Base-by-base conservation (phyloP, 23 red algal genomes). In the Gracilaria gracilis region DNA sequence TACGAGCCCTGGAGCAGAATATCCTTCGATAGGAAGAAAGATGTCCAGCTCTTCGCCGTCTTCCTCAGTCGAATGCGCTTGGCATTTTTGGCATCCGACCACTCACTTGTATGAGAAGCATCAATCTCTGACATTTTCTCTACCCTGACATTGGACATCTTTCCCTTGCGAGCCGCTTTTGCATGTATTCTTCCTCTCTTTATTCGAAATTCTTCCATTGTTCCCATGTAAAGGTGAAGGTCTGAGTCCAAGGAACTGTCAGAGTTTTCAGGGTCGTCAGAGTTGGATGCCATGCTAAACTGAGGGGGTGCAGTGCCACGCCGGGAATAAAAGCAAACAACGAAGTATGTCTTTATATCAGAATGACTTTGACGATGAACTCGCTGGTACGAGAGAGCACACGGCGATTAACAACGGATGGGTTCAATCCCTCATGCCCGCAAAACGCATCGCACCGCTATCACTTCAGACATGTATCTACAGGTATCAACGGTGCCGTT, bases 201-300 rank as follows among this genome's bases (percentile, higher is more conserved):
- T 12, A 67, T 67, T 29, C 62, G 62, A 67, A 67, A 67, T 24
- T 67, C 62, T 67, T 67, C 62, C 28, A 67, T 29, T 17, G 62
- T 67, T 67, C 62, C 62, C 28, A 67, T 29, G 62, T 67, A 67
- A 5, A 67, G 62, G 19, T 55, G 51, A 15, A 55, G 51, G 62
- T 67, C 62, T 29, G 62, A 67, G 28, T 67, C 62, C 62, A 67
- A 31, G 24, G 62, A 67, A 36, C 62, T 67, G 62, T 67, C 62
- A 2, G 62, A 67, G 62, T 67, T 67, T 15, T 55, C 51, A 20
- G 9, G 9, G 51, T 55, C 17, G 11, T 67, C 51, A 55, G 51
- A 55, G 51, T 20, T 55, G 51, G 51, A 55, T 19, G 51, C 51
- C 51, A 55, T 55, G 44, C 5, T 48, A 12, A 55, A 55, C 14